These are phyloP conservation scores for Podospora appendiculata DNA, from an alignment of 495 filamentous ascomycete species.

Conservation along the genomic window DNA sequence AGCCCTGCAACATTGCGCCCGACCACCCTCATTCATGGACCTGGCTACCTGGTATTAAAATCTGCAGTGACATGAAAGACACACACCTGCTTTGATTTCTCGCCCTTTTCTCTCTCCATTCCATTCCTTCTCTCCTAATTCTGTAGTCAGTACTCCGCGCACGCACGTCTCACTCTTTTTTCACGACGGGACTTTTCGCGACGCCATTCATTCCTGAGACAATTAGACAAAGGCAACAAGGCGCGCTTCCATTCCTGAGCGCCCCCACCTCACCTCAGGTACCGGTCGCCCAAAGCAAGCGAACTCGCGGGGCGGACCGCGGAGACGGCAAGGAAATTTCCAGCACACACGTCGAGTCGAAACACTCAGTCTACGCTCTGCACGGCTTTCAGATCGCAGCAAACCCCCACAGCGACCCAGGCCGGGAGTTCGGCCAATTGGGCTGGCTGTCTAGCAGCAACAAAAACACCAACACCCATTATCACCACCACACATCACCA, in stretches of 20 bases:
- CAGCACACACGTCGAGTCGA: too few relatives aligned
- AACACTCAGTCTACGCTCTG: too few relatives aligned
- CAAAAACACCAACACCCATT: background rate
- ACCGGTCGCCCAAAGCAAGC: too few relatives aligned
- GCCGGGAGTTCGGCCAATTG: background rate
- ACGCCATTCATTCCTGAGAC: too few relatives aligned
- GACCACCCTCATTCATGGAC: constrained; percentile 11
- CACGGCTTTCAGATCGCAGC: too few relatives aligned
- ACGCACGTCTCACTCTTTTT: background rate
- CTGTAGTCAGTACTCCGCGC: background rate
- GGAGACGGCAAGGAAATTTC: too few relatives aligned
- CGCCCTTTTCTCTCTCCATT: background rate
- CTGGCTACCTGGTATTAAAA: constrained; percentile 11
- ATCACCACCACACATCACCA: background rate
- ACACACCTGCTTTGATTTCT: background rate
- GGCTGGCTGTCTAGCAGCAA: background rate
- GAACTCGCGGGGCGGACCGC: too few relatives aligned
- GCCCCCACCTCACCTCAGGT: too few relatives aligned
- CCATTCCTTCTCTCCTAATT: background rate
- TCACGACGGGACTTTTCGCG: background rate
- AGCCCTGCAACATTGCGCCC: constrained; percentile 15
- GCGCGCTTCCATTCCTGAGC: too few relatives aligned
- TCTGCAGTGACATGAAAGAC: constrained; percentile 3
- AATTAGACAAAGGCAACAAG: too few relatives aligned
- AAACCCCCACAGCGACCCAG: too few relatives aligned